phyloP scores from a whole-genome alignment of 148 eudicot genomes.

The Selenicereus undatus region DNA sequence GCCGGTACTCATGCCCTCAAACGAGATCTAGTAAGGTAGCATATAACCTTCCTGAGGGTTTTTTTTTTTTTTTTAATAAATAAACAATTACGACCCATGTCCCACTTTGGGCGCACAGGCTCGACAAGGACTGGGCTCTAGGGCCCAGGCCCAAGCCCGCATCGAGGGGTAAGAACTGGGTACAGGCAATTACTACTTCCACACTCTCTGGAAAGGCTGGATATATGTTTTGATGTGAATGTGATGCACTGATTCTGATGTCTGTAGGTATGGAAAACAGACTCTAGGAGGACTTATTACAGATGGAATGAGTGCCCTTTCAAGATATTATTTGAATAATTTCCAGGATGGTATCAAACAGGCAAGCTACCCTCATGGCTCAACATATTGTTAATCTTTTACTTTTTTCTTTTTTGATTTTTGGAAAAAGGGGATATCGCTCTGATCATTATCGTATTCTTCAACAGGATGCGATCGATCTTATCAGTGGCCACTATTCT shows the following conservation, averaged over 20 bases:
- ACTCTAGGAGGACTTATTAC: conserved; percentile 70
- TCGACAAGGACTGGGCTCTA: not conserved
- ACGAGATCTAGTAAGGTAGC: conserved; percentile 85
- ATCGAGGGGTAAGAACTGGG: not conserved
- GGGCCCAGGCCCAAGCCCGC: not conserved
- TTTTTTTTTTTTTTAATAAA: no score
- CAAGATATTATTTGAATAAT: conserved; percentile 87
- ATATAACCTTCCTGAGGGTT: not conserved
- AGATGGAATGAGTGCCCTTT: conserved; percentile 91
- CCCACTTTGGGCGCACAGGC: not conserved
- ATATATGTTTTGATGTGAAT: not conserved
- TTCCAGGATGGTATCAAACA: conserved; percentile 93
- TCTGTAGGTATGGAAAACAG: conserved; percentile 76
- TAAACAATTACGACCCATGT: not conserved
- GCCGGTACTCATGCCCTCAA: conserved; percentile 92
- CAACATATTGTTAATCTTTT: not conserved
- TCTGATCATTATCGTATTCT: conserved; percentile 11
- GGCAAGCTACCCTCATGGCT: conserved; percentile 39
- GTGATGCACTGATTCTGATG: not conserved
- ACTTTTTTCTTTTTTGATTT: not conserved
- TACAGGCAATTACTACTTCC: not conserved
- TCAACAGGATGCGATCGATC: conserved; percentile 95
- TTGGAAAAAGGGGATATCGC: not conserved
- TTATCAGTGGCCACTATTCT: conserved; percentile 72
- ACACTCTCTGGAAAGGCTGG: not conserved